These are phyloP conservation scores for Tricholoma matsutake DNA, from an alignment of 768 basidiomycete species.

Conservation along the genomic window DNA sequence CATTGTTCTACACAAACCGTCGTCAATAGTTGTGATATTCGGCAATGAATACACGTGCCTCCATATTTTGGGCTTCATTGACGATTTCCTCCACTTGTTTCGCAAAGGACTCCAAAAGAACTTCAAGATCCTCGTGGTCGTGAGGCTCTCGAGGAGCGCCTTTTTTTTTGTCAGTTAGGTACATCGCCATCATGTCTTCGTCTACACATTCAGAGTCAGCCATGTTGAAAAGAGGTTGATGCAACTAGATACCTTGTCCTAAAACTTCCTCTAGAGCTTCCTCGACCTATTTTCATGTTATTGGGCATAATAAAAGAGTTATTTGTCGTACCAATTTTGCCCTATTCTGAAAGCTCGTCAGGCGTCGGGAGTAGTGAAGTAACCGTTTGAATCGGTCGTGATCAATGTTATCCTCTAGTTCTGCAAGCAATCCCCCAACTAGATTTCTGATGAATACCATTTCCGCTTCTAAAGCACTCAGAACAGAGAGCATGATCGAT, in stretches of 20 bases:
- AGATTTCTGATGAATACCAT: conserved; percentile 92
- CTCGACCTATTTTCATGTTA: conserved; percentile 56
- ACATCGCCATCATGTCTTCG: conserved; percentile 94
- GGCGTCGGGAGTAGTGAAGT: conserved; percentile 86
- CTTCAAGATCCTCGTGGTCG: conserved; percentile 92
- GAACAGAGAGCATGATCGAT: conserved; percentile 86
- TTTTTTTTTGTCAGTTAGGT: conserved; percentile 82
- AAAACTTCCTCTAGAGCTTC: conserved; percentile 90
- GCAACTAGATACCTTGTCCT: conserved; percentile 61
- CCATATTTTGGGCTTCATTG: conserved; percentile 85
- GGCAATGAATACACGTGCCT: conserved; percentile 43
- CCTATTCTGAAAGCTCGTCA: conserved; percentile 88
- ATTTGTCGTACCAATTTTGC: conserved; percentile 64
- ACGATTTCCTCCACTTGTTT: conserved; percentile 98
- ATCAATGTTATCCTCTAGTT: conserved; percentile 94
- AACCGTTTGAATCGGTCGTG: conserved; percentile 91
- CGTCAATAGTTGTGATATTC: neutral
- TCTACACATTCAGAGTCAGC: conserved; percentile 45
- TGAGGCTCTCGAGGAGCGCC: conserved; percentile 53
- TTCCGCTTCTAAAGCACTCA: conserved; percentile 93
- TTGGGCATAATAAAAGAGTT: neutral
- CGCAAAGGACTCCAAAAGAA: conserved; percentile 89
- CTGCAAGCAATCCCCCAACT: conserved; percentile 85
- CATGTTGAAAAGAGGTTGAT: neutral
- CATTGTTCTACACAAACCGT: conserved; percentile 62